phyloP scores from a whole-genome alignment of 2,329 filamentous ascomycete species.

The Elsinoe batatas region DNA sequence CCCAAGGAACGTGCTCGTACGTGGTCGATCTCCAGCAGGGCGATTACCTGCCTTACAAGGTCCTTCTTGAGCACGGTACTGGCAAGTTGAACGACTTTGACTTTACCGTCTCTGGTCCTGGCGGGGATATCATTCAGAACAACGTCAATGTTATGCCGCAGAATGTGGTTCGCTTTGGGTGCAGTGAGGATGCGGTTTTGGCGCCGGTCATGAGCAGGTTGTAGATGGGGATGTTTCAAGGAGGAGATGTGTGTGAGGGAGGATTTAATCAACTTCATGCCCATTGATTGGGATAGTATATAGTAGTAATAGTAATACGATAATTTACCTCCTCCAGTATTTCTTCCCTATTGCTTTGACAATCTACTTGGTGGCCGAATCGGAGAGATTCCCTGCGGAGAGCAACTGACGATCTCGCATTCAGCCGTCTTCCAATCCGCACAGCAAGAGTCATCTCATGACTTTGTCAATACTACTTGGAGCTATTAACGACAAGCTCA shows the following conservation, averaged over 20 bases:
- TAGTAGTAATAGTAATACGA: constrained; percentile 9
- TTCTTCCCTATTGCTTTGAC: too few species aligned
- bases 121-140: constrained; percentile 1
- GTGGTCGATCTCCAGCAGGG: constrained; percentile 8
- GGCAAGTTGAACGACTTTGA: constrained; percentile 7
- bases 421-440: too few species aligned
- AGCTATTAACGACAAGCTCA: too few species aligned
- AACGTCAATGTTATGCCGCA: constrained; percentile 4
- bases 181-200: not conserved
- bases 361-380: too few species aligned
- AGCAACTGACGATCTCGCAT: too few species aligned
- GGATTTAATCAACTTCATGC: not conserved
- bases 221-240: not conserved
- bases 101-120: constrained; percentile 7
- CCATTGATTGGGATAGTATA: constrained; percentile 2
- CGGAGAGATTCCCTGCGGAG: too few species aligned
- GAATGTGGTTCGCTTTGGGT: constrained; percentile 4
- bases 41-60: constrained; percentile 6
- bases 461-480: too few species aligned
- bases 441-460: too few species aligned
- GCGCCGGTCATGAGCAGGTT: not conserved
- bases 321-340: not conserved
- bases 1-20: constrained; percentile 3
- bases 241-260: not conserved
- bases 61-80: constrained; percentile 7